Base-by-base conservation (phyloP, 305 asterid genomes). In the Solanum hybrid region DNA sequence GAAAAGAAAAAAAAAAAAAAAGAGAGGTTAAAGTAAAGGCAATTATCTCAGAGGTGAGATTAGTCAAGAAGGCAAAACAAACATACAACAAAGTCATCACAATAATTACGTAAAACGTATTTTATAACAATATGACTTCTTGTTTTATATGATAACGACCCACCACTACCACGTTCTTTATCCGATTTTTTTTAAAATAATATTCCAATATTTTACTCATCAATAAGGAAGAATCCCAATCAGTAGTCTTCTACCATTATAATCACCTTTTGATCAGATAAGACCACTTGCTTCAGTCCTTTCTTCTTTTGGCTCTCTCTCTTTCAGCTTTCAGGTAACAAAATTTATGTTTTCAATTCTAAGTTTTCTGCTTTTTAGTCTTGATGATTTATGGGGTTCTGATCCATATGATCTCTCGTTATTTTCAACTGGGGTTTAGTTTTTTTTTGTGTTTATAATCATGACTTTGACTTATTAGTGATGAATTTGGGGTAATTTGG, bases 241-340 rank as follows among this genome's bases (percentile, higher is more conserved):
- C 86, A 91, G 89, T 87, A 92, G 88, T 87, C 89, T 90, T 83
- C 88, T 90, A 51, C 80, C 87, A 86, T 26, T 91, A 86, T 39
- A 90, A 79, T 65, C 76, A 91, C 82, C 83, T 41, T 91, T 36
- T 89, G 89, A 89, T 70, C 83, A 92, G 95, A 94, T 93, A 95
- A 93, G 95, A 89, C 75, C 51, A 75, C 45, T 39, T 91, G 92
- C 94, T 92, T 90, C 93, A 87, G 89, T 90, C 90, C 37, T 89
- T 61, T 90, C 26, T 83, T 65, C 85, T 87, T 86, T 88, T 79
- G 89, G 88, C 90, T 72, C 90, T 87, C 86, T 80, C n/a, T 77
- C 88, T 61, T 89, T 86, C 86, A 81, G 91, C 93, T 89, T 88
- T 89, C 91, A 89, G 94, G 95, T 93, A 90, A 88, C 89, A 75